phyloP scores from a whole-genome alignment of 148 eudicot genomes.

The Selenicereus undatus region DNA sequence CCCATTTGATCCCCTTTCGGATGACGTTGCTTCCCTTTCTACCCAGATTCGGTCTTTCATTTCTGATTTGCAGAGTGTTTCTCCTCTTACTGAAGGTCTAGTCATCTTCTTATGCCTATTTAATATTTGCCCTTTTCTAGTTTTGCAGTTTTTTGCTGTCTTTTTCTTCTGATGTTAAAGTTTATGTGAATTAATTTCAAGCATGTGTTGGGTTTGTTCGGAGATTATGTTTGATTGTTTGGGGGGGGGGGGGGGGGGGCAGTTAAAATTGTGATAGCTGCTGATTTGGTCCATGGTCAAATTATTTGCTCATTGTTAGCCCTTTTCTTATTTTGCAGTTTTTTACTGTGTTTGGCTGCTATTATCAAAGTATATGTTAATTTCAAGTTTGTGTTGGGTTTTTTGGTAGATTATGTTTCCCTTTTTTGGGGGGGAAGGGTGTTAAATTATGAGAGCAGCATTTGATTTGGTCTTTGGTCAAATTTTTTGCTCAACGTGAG shows the following conservation, averaged over 20 bases:
- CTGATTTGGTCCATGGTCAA: background rate
- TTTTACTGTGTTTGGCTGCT: background rate
- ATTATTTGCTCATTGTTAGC: background rate
- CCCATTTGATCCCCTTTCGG: conserved; percentile 58
- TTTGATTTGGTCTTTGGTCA: background rate
- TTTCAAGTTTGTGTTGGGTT: background rate
- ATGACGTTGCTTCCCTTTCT: conserved; percentile 50
- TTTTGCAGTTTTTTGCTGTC: background rate
- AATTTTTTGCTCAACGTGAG: background rate
- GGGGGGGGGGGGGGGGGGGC: background rate
- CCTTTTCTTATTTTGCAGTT: background rate
- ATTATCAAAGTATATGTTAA: background rate
- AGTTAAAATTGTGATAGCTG: background rate
- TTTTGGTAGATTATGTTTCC: background rate
- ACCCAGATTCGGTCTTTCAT: conserved; percentile 49
- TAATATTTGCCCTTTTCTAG: background rate
- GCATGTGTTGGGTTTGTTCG: background rate
- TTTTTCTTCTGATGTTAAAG: background rate
- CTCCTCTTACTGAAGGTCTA: conserved; percentile 52
- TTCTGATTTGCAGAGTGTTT: conserved; percentile 31
- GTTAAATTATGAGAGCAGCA: background rate
- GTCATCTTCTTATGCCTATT: background rate
- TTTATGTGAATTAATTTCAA: background rate
- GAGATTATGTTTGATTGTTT: background rate
- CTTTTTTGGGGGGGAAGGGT: background rate